Conservation (phyloP, 192 early-diverging fungal genomes). For the Dispira simplex region DNA sequence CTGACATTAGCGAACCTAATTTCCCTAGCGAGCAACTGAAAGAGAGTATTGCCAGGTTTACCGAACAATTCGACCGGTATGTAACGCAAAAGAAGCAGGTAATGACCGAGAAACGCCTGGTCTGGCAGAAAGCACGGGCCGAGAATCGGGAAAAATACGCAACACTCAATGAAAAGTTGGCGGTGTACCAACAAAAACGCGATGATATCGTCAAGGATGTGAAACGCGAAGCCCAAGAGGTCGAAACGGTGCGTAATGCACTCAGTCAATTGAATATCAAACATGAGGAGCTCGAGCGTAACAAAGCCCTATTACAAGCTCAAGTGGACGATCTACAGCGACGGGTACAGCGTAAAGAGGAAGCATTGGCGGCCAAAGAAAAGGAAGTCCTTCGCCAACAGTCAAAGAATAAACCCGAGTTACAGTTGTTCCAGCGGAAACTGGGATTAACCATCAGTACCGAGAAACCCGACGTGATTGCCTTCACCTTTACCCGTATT, state of each 20-base stretch:
- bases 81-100: not conserved
- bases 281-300: not conserved
- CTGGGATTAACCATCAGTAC: slow-evolving; percentile 34
- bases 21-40: slow-evolving; percentile 1
- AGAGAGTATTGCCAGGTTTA: not conserved
- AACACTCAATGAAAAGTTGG: not conserved
- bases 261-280: not conserved
- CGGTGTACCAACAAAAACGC: not conserved
- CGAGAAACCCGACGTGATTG: slow-evolving; percentile 30
- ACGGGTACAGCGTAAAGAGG: not conserved
- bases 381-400: not conserved
- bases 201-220: not conserved
- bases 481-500: slow-evolving; percentile 51
- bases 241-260: not conserved
- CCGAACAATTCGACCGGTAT: not conserved
- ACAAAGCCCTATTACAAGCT: not conserved
- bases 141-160: not conserved
- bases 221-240: slow-evolving; percentile 2
- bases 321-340: not conserved
- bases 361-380: slow-evolving; percentile 1
- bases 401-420: slow-evolving; percentile 29
- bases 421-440: slow-evolving; percentile 32
- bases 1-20: not conserved
- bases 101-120: not conserved
- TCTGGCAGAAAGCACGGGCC: not conserved